Evolutionary conservation across 2,329 filamentous ascomycete species (phyloP).

Genomic region (Ascochyta koolunga): DNA sequence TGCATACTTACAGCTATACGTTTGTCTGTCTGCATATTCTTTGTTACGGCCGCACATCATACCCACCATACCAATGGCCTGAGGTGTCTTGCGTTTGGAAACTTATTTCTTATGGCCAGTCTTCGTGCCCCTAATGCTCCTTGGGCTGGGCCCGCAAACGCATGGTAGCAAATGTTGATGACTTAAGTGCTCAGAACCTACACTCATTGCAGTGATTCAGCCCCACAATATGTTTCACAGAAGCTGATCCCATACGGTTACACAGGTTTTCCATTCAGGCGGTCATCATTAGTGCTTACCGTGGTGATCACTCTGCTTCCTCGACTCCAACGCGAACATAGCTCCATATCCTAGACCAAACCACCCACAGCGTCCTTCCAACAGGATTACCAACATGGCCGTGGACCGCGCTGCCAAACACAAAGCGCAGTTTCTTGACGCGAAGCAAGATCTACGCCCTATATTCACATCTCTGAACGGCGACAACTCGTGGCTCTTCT

Average conservation of each 20-base stretch:
- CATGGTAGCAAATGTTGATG: conserved; percentile 12
- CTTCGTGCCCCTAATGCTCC: conserved; percentile 18
- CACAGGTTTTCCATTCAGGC: not conserved
- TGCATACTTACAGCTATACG: conserved; percentile 1
- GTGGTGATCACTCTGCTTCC: not conserved
- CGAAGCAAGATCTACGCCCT: not conserved
- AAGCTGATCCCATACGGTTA: not conserved
- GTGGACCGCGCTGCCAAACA: not conserved
- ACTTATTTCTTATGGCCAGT: conserved; percentile 14
- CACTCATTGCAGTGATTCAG: not conserved
- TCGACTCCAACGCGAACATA: too few species aligned
- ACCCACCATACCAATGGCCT: not conserved
- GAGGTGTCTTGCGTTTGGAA: conserved; percentile 8
- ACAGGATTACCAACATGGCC: not conserved
- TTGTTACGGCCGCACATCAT: not conserved
- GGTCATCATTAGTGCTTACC: not conserved
- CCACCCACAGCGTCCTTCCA: not conserved
- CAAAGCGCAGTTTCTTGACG: not conserved
- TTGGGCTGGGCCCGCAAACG: conserved; percentile 12
- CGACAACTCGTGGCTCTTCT: conserved; percentile 16
- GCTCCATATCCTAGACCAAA: not conserved
- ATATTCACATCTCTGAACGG: conserved; percentile 13
- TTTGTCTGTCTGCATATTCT: not conserved
- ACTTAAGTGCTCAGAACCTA: not conserved
- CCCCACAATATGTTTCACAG: too few species aligned